phyloP scores from a whole-genome alignment of 331 rosid species.

The Telfairia occidentalis region DNA sequence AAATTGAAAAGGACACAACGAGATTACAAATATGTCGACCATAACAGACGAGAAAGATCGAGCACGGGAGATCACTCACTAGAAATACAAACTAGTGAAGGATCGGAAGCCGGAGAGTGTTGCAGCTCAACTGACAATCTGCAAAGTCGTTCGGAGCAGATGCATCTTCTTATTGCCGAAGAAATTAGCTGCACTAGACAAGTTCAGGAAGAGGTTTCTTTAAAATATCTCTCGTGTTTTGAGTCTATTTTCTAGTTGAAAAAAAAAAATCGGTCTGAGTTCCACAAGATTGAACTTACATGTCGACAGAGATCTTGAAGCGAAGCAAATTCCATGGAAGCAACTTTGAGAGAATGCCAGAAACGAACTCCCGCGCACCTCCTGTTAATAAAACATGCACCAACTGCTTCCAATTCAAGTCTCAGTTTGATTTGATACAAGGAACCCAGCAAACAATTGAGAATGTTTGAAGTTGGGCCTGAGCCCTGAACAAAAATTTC shows the following conservation, averaged over 20 bases:
- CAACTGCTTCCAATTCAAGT: not conserved
- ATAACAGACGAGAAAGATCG: not conserved
- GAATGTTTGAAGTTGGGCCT: not conserved
- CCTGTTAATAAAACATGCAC: not conserved
- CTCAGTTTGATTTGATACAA: not conserved
- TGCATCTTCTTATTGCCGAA: constrained; percentile 70
- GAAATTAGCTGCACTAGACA: constrained; percentile 45
- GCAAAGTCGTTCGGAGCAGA: constrained; percentile 52
- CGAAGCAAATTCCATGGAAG: constrained; percentile 42
- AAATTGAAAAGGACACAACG: not conserved
- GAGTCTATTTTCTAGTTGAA: not conserved
- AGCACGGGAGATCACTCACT: constrained; percentile 24
- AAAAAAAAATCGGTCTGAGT: not conserved
- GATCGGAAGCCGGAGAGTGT: constrained; percentile 36
- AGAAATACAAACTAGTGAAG: constrained; percentile 35
- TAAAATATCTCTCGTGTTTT: not conserved
- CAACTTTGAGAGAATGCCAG: not conserved
- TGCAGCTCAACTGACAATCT: constrained; percentile 46
- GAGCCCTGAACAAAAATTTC: not conserved
- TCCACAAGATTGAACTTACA: constrained; percentile 26
- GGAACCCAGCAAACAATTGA: not conserved
- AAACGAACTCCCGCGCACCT: constrained; percentile 17
- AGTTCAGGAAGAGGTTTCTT: not conserved
- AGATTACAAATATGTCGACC: not conserved
- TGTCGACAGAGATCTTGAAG: constrained; percentile 37